Evolutionary conservation across 2,329 filamentous ascomycete genomes (phyloP), one percentile per base, ranked within the genome.

Genomic region (Purpureocillium takamizusanense): DNA sequence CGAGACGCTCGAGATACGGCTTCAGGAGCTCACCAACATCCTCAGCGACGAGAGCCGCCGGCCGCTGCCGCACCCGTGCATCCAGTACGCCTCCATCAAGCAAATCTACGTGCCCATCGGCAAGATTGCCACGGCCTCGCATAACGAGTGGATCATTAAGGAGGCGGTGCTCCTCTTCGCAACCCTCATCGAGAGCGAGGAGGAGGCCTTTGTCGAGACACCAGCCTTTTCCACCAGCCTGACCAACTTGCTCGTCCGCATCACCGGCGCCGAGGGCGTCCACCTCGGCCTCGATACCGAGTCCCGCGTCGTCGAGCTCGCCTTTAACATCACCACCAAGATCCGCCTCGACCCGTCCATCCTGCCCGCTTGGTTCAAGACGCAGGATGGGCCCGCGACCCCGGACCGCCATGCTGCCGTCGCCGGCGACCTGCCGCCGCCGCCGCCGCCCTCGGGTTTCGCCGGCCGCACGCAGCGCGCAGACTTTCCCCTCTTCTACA

Each of bases 251-350:
- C 73, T 95, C 36, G 77, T 87, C 43, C 79, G 82, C 47, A 87
- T 90, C 28, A 81, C 84, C 2, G 81, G 83, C 32, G 74, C 78
- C 42, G 85, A 84, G 49, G 81, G 76, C 53, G 78, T 86, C 44
- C 73, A 78, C n/a, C 67, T 89, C 4, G 79, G 83, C 29, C 73
- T 80, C 38, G 86, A 95, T 41, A 89, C 86, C 10, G 89, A 97
- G 59, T 83, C 83, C 9, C 81, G 88, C 42, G 81, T 97, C 35
- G 86, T 97, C 37, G 90, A 98, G 65, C 67, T 98, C 40, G 76
- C 94, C 33, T 98, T 98, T 65, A 94, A 90, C 45, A 89, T 98
- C 48, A 87, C 92, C 15, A 94, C 92, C 48, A 97, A 97, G 70
- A 95, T 98, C 50, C 76, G 92, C 33, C 69, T 95, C 44, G 83